Evolutionary conservation across 2,329 filamentous ascomycete genomes (phyloP), one percentile per base, ranked within the genome.

Genomic region (Stylonectria norvegica): DNA sequence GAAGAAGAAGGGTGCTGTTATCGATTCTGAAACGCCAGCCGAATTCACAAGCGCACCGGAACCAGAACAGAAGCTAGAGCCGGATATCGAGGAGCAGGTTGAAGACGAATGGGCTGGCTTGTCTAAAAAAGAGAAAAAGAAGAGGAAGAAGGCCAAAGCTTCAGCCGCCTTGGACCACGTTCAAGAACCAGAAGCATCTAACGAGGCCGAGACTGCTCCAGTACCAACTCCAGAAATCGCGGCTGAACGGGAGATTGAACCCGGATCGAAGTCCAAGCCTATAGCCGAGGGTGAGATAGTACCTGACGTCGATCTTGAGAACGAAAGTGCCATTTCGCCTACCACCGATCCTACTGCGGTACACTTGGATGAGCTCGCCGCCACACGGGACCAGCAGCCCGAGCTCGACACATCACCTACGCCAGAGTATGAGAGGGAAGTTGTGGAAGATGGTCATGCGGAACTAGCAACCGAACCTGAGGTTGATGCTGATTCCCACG

Each of bases 21-120:
- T 42, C 36, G 45, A 48, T 28, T 30, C 37, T 38, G 50, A 49
- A 47, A 27, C 42, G 38, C 33, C 35, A 29, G 48, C 40, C 37
- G 46, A 56, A 33, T 36, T 47, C 33, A 40, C 45, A 37, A 42
- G 5, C n/a, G 30, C 30, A 18, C 27, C 42, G 36, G 48, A 49
- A 36, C 9, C 19, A 4, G 20, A 23, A 35, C 35, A 40, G 36
- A 44, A 43, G 42, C 43, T 38, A 40, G 50, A 43, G 38, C 40
- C 43, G 42, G 46, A 52, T 47, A 36, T 38, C 29, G 50, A 51
- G 27, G 42, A 47, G 27, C 37, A 46, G 43, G 48, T 48, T 7
- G 30, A 32, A 18, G 30, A 32, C 8, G 30, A 32, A 17, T 32
- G 14, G 30, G 16, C 15, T 32, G 30, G 30, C 8, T 32, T 32